These are phyloP conservation scores for Neurospora sp. DNA, from an alignment of 495 filamentous ascomycete species.

Conservation along the genomic window DNA sequence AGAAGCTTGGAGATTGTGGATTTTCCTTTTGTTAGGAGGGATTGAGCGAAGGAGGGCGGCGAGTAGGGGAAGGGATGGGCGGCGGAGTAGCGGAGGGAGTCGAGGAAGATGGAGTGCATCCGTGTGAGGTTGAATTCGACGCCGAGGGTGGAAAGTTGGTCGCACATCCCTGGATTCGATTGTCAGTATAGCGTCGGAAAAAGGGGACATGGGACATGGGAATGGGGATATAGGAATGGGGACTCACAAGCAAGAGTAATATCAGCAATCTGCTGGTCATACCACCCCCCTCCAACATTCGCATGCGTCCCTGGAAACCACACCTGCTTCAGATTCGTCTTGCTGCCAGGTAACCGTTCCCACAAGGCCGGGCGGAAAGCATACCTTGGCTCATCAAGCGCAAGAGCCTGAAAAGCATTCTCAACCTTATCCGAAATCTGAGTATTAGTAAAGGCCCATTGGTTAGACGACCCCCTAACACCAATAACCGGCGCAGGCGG, in stretches of 20 bases:
- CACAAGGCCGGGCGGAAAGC: conserved; percentile 57
- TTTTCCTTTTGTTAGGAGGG: conserved; percentile 9
- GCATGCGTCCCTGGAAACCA: conserved; percentile 63
- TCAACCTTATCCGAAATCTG: conserved; percentile 45
- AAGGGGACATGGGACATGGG: neutral
- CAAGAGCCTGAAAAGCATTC: conserved; percentile 63
- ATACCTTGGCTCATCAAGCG: conserved; percentile 56
- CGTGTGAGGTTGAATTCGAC: conserved; percentile 23
- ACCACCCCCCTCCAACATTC: conserved; percentile 48
- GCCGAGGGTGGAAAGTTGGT: conserved; percentile 24
- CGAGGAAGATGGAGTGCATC: conserved; percentile 16
- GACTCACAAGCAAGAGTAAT: conserved; percentile 23
- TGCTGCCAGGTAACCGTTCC: conserved; percentile 25
- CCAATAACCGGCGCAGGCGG: conserved; percentile 26
- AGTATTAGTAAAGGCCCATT: conserved; percentile 47
- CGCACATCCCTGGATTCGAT: conserved; percentile 23
- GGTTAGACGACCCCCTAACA: conserved; percentile 21
- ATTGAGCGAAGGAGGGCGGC: conserved; percentile 1
- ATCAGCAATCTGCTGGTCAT: conserved; percentile 24
- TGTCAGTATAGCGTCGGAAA: neutral
- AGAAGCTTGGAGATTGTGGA: conserved; percentile 4
- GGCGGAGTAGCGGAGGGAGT: conserved; percentile 20
- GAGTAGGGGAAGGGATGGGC: conserved; percentile 23
- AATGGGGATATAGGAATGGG: neutral
- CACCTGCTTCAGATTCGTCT: conserved; percentile 47